Percentiles rank a stretch among this genome's conserved stretches.
Conservation (phyloP, 495 filamentous ascomycete species). For the Penicillium daleae region DNA sequence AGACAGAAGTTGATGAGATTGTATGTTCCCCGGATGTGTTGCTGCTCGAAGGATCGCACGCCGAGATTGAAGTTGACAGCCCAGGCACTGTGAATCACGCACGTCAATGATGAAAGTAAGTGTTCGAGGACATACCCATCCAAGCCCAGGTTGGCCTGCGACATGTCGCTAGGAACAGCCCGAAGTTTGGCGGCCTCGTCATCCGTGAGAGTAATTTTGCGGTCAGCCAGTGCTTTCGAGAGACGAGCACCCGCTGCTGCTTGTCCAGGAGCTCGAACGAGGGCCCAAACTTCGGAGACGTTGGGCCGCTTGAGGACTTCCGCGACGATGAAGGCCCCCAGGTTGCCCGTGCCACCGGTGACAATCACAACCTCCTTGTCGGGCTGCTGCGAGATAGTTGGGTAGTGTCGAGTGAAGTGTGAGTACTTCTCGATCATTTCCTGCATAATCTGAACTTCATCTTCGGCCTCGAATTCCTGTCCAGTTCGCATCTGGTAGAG, state of each 20-base stretch:
- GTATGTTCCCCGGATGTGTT: constrained; percentile 60
- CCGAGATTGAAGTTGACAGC: constrained; percentile 73
- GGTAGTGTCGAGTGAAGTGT: constrained; percentile 39
- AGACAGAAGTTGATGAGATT: constrained; percentile 64
- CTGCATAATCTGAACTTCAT: constrained; percentile 35
- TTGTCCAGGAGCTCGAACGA: constrained; percentile 55
- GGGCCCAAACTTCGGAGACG: constrained; percentile 55
- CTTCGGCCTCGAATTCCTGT: constrained; percentile 25
- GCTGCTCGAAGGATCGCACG: constrained; percentile 60
- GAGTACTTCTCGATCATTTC: constrained; percentile 47
- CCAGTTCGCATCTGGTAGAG: constrained; percentile 32
- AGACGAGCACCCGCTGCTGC: constrained; percentile 29
- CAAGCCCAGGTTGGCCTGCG: constrained; percentile 51
- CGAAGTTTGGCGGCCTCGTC: constrained; percentile 25
- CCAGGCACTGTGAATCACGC: constrained; percentile 68
- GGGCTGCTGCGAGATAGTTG: constrained; percentile 20
- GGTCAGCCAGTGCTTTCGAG: constrained; percentile 25
- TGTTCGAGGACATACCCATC: constrained; percentile 35
- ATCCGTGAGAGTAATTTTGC: constrained; percentile 25
- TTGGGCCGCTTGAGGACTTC: constrained; percentile 35
- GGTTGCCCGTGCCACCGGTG: constrained; percentile 65
- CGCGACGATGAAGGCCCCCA: constrained; percentile 61
- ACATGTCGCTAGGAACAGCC: constrained; percentile 32
- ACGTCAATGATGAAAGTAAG: constrained; percentile 47
- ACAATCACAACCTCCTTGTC: constrained; percentile 36